Evolutionary conservation across 192 early-diverging fungal species (phyloP).

Genomic region (Chytriomyces sp.): DNA sequence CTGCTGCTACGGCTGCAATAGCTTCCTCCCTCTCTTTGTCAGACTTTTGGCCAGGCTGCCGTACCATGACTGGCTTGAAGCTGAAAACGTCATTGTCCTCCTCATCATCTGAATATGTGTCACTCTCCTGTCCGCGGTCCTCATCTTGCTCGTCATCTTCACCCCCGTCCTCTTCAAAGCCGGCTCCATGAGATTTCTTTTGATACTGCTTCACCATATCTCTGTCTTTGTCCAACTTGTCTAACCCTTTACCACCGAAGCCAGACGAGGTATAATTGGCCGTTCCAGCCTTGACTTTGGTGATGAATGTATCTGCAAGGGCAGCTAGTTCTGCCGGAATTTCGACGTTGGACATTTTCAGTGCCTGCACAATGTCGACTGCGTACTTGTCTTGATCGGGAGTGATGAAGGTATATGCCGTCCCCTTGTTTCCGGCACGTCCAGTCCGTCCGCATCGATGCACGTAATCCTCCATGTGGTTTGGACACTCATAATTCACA

Average conservation of each 20-base stretch:
- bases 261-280: constrained; percentile 74
- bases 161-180: constrained; percentile 68
- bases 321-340: constrained; percentile 78
- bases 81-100: constrained; percentile 24
- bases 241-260: constrained; percentile 96
- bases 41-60: constrained; percentile 28
- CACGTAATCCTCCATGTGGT: constrained; percentile 98
- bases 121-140: constrained; percentile 15
- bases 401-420: constrained; percentile 94
- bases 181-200: constrained; percentile 76
- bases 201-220: constrained; percentile 89
- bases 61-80: constrained; percentile 12
- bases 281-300: constrained; percentile 77
- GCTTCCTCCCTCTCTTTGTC: constrained; percentile 35
- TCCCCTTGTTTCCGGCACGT: constrained; percentile 96
- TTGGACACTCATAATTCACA: constrained; percentile 96
- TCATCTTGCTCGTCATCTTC: constrained; percentile 30
- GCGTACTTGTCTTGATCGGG: constrained; percentile 94
- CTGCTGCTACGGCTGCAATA: constrained; percentile 19
- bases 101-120: constrained; percentile 28
- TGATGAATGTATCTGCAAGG: constrained; percentile 76
- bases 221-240: constrained; percentile 90
- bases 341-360: constrained; percentile 73
- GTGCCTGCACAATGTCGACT: constrained; percentile 85
- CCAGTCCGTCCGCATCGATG: constrained; percentile 98